Percentiles rank a stretch among this genome's conserved stretches.
Conservation (phyloP, 139 green algal species). For the Chloropicon primus region DNA sequence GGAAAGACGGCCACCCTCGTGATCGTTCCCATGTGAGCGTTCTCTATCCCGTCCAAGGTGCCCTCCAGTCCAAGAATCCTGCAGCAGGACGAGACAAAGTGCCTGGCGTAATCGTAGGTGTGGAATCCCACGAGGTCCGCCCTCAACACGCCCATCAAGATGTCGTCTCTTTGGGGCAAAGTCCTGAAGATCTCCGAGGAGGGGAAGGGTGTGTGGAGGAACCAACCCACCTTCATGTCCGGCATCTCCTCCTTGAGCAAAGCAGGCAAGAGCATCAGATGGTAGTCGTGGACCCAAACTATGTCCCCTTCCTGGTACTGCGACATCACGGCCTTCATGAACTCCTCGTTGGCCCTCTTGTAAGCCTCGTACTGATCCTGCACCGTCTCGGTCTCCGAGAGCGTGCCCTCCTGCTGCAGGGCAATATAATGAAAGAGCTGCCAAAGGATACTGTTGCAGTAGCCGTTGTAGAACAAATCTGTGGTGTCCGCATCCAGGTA, state of each 20-base stretch:
- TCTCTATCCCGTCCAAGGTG: constrained; percentile 77
- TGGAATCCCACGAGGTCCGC: constrained; percentile 72
- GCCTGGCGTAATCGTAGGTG: constrained; percentile 80
- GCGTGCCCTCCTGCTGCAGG: constrained; percentile 76
- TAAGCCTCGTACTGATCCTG: constrained; percentile 58
- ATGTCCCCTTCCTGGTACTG: constrained; percentile 50
- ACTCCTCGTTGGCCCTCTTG: constrained; percentile 48
- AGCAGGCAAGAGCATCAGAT: constrained; percentile 83
- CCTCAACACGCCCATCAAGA: constrained; percentile 64
- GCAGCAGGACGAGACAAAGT: constrained; percentile 85
- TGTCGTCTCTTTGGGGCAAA: constrained; percentile 67
- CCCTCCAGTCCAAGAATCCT: constrained; percentile 85
- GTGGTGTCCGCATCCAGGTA: constrained; percentile 68
- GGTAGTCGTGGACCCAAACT: constrained; percentile 88
- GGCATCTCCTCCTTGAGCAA: constrained; percentile 69
- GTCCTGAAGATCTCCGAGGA: constrained; percentile 68
- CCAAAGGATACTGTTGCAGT: constrained; percentile 97
- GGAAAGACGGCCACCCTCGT: constrained; percentile 65
- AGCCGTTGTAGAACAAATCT: constrained; percentile 81
- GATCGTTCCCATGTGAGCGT: constrained; percentile 57
- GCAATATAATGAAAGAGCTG: constrained; percentile 97
- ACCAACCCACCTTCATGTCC: constrained; percentile 77
- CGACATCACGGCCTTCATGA: constrained; percentile 13
- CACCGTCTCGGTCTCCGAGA: constrained; percentile 68
- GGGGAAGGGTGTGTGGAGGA: constrained; percentile 66